phyloP scores from a whole-genome alignment of 2,329 filamentous ascomycete species.

The Pseudocercospora fijiensis region DNA sequence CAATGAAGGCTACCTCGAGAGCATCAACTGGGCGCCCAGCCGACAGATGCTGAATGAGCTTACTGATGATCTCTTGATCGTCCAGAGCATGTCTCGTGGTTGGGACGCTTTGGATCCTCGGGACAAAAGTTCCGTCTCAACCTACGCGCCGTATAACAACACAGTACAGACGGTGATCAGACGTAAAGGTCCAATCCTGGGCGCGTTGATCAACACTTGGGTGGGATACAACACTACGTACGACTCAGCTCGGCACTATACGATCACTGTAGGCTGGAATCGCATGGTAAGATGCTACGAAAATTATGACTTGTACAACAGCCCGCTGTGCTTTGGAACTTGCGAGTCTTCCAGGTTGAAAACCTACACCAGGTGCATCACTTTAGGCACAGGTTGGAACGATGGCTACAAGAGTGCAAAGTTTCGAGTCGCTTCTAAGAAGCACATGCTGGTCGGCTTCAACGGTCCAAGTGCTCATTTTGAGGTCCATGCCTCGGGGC shows the following conservation, averaged over 20 bases:
- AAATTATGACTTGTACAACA: constrained; percentile 11
- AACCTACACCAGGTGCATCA: constrained; percentile 28
- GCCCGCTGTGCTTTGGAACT: background rate
- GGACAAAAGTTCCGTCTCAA: background rate
- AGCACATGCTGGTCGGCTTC: constrained; percentile 2
- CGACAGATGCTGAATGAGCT: constrained; percentile 28
- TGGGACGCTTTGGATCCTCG: background rate
- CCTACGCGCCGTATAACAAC: constrained; percentile 16
- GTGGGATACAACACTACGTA: background rate
- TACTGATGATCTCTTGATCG: constrained; percentile 12
- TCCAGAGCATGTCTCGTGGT: constrained; percentile 5
- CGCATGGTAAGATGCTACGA: constrained; percentile 16
- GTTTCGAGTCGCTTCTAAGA: background rate
- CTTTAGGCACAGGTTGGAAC: constrained; percentile 24
- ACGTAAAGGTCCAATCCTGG: constrained; percentile 19
- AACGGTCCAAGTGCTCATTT: background rate
- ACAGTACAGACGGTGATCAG: constrained; percentile 15
- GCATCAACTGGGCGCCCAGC: constrained; percentile 25
- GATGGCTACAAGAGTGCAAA: constrained; percentile 13
- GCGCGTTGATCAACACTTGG: constrained; percentile 13
- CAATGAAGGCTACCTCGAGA: background rate
- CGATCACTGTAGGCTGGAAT: background rate
- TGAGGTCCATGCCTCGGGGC: constrained; percentile 22
- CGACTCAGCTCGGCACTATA: constrained; percentile 5
- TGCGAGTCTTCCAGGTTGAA: background rate